Evolutionary conservation across 2,329 filamentous ascomycete species (phyloP).

Genomic region (Sarocladium brachiariae): DNA sequence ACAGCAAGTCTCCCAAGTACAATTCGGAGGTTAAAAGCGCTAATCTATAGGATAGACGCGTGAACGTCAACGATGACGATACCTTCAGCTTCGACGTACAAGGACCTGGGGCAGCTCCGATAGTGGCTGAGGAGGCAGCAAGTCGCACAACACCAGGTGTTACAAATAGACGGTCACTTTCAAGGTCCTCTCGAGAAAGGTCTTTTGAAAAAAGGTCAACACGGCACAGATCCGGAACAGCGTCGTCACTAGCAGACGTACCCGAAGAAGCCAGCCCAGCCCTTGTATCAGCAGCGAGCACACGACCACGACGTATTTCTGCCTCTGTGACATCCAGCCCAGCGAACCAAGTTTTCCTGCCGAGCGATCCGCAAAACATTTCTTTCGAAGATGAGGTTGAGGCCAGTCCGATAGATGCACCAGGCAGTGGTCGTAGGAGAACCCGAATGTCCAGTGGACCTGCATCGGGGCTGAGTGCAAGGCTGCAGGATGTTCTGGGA

Average conservation of each 20-base stretch:
- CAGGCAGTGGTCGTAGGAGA: conserved; percentile 47
- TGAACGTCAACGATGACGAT: conserved; percentile 49
- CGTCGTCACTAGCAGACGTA: not conserved
- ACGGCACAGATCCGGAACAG: not conserved
- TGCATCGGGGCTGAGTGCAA: conserved; percentile 31
- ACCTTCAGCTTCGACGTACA: conserved; percentile 46
- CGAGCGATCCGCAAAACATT: not conserved
- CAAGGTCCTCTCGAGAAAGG: not conserved
- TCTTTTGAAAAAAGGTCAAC: not conserved
- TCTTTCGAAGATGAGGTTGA: conserved; percentile 17
- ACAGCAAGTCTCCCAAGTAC: conserved; percentile 37
- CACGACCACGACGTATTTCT: not conserved
- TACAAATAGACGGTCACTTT: too few relatives aligned
- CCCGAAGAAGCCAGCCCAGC: not conserved
- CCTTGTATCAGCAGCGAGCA: not conserved
- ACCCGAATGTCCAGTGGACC: conserved; percentile 22
- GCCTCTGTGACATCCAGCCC: not conserved
- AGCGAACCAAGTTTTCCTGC: not conserved
- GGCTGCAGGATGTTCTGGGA: conserved; percentile 34
- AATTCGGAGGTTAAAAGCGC: conserved; percentile 1
- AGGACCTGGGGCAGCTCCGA: conserved; percentile 13
- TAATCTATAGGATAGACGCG: conserved; percentile 30
- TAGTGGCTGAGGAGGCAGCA: conserved; percentile 17
- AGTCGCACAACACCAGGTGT: conserved; percentile 30
- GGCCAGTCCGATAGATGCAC: conserved; percentile 47